Conservation (phyloP, 495 filamentous ascomycete genomes). For the Daldinia vernicosa region DNA sequence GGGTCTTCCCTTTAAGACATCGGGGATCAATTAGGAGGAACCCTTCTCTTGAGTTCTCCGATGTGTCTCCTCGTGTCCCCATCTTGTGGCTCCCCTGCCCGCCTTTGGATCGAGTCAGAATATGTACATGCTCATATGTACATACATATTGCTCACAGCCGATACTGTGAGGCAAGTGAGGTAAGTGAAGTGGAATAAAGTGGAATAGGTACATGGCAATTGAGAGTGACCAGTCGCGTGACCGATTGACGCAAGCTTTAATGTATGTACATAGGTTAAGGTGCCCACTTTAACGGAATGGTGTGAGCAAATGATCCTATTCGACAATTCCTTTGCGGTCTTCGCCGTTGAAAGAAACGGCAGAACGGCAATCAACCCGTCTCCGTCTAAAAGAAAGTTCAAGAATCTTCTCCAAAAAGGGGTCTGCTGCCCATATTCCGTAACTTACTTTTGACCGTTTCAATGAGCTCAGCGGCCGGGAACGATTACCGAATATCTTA, state of each 20-base stretch:
- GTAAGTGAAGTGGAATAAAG: background rate
- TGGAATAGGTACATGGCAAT: slow-evolving; percentile 23
- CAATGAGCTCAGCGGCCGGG: slow-evolving; percentile 32
- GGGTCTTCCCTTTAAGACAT: slow-evolving; percentile 36
- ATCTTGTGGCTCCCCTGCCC: slow-evolving; percentile 15
- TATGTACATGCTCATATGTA: slow-evolving; percentile 21
- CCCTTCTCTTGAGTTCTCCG: background rate
- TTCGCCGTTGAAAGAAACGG: slow-evolving; percentile 29
- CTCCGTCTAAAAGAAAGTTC: slow-evolving; percentile 35
- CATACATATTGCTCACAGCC: slow-evolving; percentile 20
- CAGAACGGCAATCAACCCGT: background rate
- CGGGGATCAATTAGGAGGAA: background rate
- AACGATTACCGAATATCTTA: slow-evolving; percentile 35
- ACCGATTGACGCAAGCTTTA: slow-evolving; percentile 38
- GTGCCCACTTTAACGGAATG: slow-evolving; percentile 11
- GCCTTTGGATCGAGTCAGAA: slow-evolving; percentile 37
- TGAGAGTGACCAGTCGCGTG: slow-evolving; percentile 39
- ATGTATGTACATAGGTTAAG: slow-evolving; percentile 17
- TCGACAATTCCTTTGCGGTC: slow-evolving; percentile 34
- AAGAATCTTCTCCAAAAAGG: slow-evolving; percentile 27
- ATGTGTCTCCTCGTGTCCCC: background rate
- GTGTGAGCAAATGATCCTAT: slow-evolving; percentile 31
- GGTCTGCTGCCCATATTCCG: slow-evolving; percentile 5
- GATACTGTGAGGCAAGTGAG: slow-evolving; percentile 6
- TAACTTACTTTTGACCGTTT: slow-evolving; percentile 9